Evolutionary conservation across 31 red algal genomes (phyloP), one percentile per base, ranked within the genome.

Genomic region (Odonthalia washingtoniensis): DNA sequence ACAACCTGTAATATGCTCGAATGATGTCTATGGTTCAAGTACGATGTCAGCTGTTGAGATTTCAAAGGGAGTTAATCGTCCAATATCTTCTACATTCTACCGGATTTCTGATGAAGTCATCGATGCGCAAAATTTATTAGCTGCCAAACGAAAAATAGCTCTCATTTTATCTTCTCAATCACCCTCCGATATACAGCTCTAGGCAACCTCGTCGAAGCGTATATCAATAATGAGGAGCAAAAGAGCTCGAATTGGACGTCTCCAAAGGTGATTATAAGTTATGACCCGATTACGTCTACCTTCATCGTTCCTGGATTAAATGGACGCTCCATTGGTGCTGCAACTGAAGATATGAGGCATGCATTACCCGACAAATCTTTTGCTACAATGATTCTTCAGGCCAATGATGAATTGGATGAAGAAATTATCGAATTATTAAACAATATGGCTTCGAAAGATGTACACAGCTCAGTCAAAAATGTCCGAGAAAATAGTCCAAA

Each of bases 401-500:
- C 76, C 4, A 80, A 49, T 61, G 76, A 80, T 60, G 42, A 80
- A 18, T 44, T 80, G 9, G 72, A 57, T 57, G 21, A 57, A 38
- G 32, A 75, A 12, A n/a, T 41, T 33, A 42, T 38, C 40, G 30
- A 75, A 38, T 5, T 32, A 26, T 36, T 42, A 41, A 4, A 38
- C 40, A 18, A 33, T 5, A 18, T 38, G 32, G 0, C 72, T 38
- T 14, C 49, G 9, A 14, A 21, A 14, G 32, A 75, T 0, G 36
- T 36, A 5, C 32, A 4, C 17, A 75, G 6, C 40, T 26, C 5
- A n/a, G 72, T 42, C 6, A 18, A 36, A 9, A 1, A 5, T 75
- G 24, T 9, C 24, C 32, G 5, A 5, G 41, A 41, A 26, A 57
- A 14, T 9, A 57, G 21, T 57, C 12, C 49, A 14, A 21, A 57